phyloP scores from a whole-genome alignment of 2,329 filamentous ascomycete genomes.

The Fusarium setosum region DNA sequence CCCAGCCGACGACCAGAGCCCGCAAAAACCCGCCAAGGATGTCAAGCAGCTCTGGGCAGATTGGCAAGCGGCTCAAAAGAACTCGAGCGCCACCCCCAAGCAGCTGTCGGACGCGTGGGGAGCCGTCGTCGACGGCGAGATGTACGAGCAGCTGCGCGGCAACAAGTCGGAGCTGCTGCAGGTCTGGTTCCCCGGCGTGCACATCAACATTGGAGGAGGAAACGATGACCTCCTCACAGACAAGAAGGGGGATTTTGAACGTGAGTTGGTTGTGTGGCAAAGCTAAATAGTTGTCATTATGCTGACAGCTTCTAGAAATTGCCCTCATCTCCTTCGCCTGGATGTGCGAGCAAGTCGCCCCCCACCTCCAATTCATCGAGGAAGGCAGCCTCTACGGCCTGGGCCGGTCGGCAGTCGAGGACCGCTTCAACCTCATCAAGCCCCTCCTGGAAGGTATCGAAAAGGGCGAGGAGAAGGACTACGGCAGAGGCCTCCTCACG shows the following conservation, averaged over 20 bases:
- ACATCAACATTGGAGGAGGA: slow-evolving; percentile 42
- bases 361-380: slow-evolving; percentile 25
- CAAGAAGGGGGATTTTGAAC: slow-evolving; percentile 40
- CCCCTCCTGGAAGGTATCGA: slow-evolving; percentile 29
- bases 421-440: slow-evolving; percentile 34
- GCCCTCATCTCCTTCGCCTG: slow-evolving; percentile 41
- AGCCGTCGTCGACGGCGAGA: slow-evolving; percentile 32
- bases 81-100: slow-evolving; percentile 11
- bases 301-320: slow-evolving; percentile 34
- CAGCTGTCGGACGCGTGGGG: slow-evolving; percentile 25
- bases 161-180: slow-evolving; percentile 35
- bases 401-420: slow-evolving; percentile 29
- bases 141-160: slow-evolving; percentile 24
- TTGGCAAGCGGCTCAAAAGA: slow-evolving; percentile 16
- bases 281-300: neutral
- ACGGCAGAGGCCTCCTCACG: slow-evolving; percentile 19
- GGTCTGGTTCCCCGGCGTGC: slow-evolving; percentile 44
- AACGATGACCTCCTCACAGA: slow-evolving; percentile 30
- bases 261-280: slow-evolving; percentile 14
- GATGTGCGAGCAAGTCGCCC: slow-evolving; percentile 42
- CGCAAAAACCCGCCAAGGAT: slow-evolving; percentile 11
- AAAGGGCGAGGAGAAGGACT: slow-evolving; percentile 32
- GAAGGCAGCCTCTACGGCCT: slow-evolving; percentile 22
- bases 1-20: slow-evolving; percentile 15
- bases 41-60: slow-evolving; percentile 22